Base-by-base conservation (phyloP, 192 early-diverging fungal species). In the Podila epicladia region DNA sequence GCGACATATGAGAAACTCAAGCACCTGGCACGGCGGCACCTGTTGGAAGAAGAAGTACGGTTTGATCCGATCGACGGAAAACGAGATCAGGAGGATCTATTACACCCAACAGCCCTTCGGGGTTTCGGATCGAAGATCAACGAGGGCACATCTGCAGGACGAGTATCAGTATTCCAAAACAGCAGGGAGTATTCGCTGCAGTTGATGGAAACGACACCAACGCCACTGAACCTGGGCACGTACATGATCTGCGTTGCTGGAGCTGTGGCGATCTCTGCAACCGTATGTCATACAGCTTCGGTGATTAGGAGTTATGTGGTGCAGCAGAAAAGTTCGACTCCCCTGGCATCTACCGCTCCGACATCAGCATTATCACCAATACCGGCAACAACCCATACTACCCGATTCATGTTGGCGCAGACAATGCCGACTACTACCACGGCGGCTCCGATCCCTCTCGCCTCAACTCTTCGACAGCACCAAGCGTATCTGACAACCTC, bases 201-300 rank as follows among this genome's bases (percentile, higher is more conserved):
- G 53, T 11, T 24, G 53, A 55, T 24, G 53, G 24, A 24, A n/a
- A 12, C 20, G n/a, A 55, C 53, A 55, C 53, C 53, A 24, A 55
- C n/a, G 6, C 53, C 53, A 9, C 64, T 79, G 60, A 50, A 64
- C 4, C 32, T 58, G 17, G 61, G 62, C n/a, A 71, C 58, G n/a
- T 79, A 68, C 31, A 79, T 79, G 76, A 49, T 69, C 53, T 75
- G 80, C 51, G 64, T 75, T 1, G 41, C 80, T 13, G 59, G 68
- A 13, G 67, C 80, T 4, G 71, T 82, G 4, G 35, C 70, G 15
- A 22, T 67, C 59, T 74, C 80, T 7, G 71, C 73, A 4, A 49
- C 65, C 9, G 24, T 75, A 35, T 71, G 74, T 48, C 68, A 82
- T 37, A 68, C 66, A 4, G 73, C 69, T 7, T 37, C 69, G 7